Base-by-base conservation (phyloP, 306 rosid genomes). In the Corylus americana region DNA sequence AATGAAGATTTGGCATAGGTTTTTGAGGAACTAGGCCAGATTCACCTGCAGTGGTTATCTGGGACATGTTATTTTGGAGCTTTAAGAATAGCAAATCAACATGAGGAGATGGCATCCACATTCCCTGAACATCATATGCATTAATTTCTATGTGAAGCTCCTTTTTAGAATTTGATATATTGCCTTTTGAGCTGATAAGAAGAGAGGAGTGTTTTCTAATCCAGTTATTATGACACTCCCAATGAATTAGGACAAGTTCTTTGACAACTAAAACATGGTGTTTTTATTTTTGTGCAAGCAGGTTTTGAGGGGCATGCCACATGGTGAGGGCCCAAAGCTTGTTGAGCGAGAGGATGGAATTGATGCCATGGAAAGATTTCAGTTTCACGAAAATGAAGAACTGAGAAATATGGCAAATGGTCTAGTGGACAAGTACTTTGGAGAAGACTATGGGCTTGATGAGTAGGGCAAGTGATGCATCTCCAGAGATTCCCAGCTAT, bases 281-380 rank as follows among this genome's bases (percentile, higher is more conserved):
- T 74, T 53, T 18, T 27, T 57, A 74, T 47, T 72, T 69, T 73
- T 61, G 57, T 83, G 68, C 13, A 13, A 80, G 74, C 77, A 96
- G 99, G 99, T 96, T 74, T 79, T 96, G 88, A 88, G 99, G 79
- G 98, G 98, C 59, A 89, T 91, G 94, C 99, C 96, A 73, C 82
- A 87, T 47, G 92, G 99, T 35, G 82, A 83, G 78, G 98, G 99
- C 22, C 90, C 92, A 45, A 96, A 80, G 84, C 96, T 96, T 62
- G 99, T 96, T 45, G 99, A 96, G 84, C 89, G 77, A 62, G 97
- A 89, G 84, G 92, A 90, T 37, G 99, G 99, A 22, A 96, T 96
- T 72, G 99, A 96, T 44, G 99, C 96, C 10, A 96, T 96, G 98
- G 99, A 96, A 76, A 88, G 97, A 79, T 96, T 93, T 86, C 99